Conservation (phyloP, 805 yeast species). For the Yarrowia deformans region DNA sequence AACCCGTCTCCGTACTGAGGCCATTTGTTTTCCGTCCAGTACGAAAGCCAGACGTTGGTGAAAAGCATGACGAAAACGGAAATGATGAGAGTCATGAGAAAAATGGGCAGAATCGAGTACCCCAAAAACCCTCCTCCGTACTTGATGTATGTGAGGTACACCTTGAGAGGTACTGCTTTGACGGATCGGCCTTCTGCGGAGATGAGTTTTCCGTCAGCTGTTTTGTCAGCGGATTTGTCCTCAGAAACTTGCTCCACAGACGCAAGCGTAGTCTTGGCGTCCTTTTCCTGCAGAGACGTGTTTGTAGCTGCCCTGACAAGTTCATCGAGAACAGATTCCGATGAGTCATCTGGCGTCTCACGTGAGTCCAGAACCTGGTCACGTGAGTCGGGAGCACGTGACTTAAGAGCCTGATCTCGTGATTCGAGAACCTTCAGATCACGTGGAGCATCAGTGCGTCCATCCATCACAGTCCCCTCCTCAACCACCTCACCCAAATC, state of each 20-base stretch:
- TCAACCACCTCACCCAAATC: no score
- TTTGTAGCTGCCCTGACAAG: not conserved
- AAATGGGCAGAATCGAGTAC: constrained; percentile 47
- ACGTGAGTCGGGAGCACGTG: no score
- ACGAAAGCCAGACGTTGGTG: constrained; percentile 76
- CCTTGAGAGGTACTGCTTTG: constrained; percentile 48
- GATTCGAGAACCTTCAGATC: no score
- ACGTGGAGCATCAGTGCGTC: no score
- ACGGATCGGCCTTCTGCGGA: constrained; percentile 41
- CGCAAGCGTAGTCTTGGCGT: not conserved
- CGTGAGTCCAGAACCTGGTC: no score
- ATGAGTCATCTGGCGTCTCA: constrained; percentile 27
- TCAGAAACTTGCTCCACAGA: constrained; percentile 15
- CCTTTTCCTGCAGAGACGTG: constrained; percentile 2
- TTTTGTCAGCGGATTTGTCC: constrained; percentile 37
- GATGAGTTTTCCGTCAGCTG: constrained; percentile 41
- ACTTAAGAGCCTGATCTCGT: no score
- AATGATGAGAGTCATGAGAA: constrained; percentile 47
- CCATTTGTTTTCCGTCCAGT: constrained; percentile 65
- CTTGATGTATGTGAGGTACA: constrained; percentile 60
- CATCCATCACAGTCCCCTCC: no score
- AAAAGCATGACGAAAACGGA: constrained; percentile 64
- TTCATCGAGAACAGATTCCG: constrained; percentile 11
- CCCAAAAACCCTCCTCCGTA: constrained; percentile 63
- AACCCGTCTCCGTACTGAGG: constrained; percentile 55